Conservation (phyloP, 2,329 filamentous ascomycete species). For the Curvularia sp. region DNA sequence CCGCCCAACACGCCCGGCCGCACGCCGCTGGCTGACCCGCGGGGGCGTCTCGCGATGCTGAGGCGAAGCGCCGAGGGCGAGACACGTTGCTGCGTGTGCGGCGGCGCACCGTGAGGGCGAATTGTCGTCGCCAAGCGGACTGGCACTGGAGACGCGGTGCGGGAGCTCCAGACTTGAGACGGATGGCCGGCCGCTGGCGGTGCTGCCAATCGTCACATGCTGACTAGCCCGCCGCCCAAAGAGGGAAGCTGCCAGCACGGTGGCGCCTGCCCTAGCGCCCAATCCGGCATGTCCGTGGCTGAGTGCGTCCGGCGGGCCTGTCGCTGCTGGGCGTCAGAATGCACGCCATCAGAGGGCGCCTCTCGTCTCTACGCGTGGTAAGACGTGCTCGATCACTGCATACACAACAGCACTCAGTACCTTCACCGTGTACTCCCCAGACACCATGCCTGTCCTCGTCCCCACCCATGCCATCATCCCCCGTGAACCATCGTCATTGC, state of each 20-base stretch:
- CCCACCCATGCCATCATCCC: background rate
- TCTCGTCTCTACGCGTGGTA: too few species aligned
- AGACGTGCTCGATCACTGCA: too few species aligned
- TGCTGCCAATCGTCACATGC: slow-evolving; percentile 7
- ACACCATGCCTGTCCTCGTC: background rate
- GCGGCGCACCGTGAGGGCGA: too few species aligned
- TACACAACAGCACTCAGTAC: too few species aligned
- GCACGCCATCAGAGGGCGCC: background rate
- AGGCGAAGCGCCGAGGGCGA: background rate
- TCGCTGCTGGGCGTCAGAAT: background rate
- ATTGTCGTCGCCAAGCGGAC: background rate
- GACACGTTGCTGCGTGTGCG: background rate
- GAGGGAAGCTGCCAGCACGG: slow-evolving; percentile 19
- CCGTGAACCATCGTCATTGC: slow-evolving; percentile 1
- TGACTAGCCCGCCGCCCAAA: slow-evolving; percentile 21
- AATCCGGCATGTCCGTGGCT: slow-evolving; percentile 23
- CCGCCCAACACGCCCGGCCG: slow-evolving; percentile 9
- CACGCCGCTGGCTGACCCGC: background rate
- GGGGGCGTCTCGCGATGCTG: background rate
- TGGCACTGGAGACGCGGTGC: background rate
- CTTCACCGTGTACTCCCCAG: background rate
- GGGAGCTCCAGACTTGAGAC: slow-evolving; percentile 16
- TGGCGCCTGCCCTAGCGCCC: slow-evolving; percentile 16
- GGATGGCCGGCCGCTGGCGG: slow-evolving; percentile 22
- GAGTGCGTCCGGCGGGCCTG: slow-evolving; percentile 7